These are phyloP conservation scores for Zymoseptoria passerinii DNA, from an alignment of 2,329 filamentous ascomycete species.

Conservation along the genomic window DNA sequence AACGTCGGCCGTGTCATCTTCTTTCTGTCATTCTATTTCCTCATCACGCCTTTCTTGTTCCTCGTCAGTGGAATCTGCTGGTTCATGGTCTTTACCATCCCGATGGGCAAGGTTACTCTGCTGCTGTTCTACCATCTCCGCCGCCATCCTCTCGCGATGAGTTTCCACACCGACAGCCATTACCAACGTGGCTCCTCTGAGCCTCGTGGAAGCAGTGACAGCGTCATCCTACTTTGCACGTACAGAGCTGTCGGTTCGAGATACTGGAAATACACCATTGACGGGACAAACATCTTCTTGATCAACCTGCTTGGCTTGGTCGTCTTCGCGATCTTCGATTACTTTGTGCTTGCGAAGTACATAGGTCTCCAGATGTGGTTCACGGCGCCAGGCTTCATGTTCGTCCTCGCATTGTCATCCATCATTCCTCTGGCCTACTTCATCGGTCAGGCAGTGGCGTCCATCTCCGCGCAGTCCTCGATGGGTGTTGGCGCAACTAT, in stretches of 20 bases:
- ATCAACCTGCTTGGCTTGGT: slow-evolving; percentile 94
- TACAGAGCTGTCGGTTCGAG: slow-evolving; percentile 89
- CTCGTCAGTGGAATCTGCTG: slow-evolving; percentile 83
- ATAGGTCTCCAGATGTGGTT: slow-evolving; percentile 64
- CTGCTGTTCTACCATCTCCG: slow-evolving; percentile 85
- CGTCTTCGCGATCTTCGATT: slow-evolving; percentile 91
- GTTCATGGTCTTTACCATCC: slow-evolving; percentile 95
- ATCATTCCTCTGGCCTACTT: slow-evolving; percentile 97
- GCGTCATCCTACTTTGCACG: slow-evolving; percentile 84
- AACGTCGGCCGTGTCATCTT: slow-evolving; percentile 90
- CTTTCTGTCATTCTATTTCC: slow-evolving; percentile 90
- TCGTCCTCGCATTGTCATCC: slow-evolving; percentile 73
- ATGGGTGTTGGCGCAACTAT: slow-evolving; percentile 96
- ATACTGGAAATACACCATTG: slow-evolving; percentile 99
- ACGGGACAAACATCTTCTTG: slow-evolving; percentile 97
- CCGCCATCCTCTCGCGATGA: slow-evolving; percentile 83
- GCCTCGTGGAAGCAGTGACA: slow-evolving; percentile 40
- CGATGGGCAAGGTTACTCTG: slow-evolving; percentile 92
- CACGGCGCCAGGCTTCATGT: slow-evolving; percentile 78
- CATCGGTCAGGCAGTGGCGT: slow-evolving; percentile 95
- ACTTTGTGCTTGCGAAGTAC: slow-evolving; percentile 63
- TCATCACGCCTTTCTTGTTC: slow-evolving; percentile 79
- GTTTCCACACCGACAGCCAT: slow-evolving; percentile 79
- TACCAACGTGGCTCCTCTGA: slow-evolving; percentile 59
- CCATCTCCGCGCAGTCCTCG: slow-evolving; percentile 95